Evolutionary conservation across 140 eudicot genomes (phyloP).

Genomic region (Flaveria floridana): DNA sequence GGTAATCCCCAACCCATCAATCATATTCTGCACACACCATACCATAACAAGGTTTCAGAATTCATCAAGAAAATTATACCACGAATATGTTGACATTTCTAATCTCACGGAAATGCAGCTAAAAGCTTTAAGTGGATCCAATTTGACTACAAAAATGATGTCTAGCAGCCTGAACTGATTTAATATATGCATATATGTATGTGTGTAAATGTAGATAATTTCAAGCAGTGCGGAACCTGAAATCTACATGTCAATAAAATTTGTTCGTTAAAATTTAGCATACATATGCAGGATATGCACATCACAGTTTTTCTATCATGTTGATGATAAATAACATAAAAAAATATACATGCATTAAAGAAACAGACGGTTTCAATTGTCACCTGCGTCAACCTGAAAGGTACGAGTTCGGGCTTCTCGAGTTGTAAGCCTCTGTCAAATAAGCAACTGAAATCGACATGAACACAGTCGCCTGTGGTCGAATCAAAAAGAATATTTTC

Average conservation of each 20-base stretch:
- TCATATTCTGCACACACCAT: conserved; percentile 71
- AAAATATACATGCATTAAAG: not conserved
- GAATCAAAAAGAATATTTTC: conserved; percentile 98
- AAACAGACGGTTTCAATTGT: conserved; percentile 14
- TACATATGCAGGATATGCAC: conserved; percentile 9
- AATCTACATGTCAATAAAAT: conserved; percentile 2
- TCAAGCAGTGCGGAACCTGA: conserved; percentile 1
- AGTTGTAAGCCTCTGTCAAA: conserved; percentile 92
- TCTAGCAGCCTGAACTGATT: not conserved
- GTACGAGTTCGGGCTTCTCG: conserved; percentile 98
- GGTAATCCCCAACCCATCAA: conserved; percentile 97
- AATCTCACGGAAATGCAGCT: conserved; percentile 1
- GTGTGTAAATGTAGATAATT: not conserved
- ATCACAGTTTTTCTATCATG: conserved; percentile 7
- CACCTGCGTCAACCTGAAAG: conserved; percentile 97
- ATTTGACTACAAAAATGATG: not conserved
- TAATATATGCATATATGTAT: too few species aligned
- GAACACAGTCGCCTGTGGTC: conserved; percentile 95
- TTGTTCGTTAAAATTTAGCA: not conserved
- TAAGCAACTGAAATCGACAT: conserved; percentile 98
- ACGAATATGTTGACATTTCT: not conserved
- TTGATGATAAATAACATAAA: not conserved
- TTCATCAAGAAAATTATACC: conserved; percentile 3
- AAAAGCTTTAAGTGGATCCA: not conserved
- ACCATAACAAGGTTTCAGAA: conserved; percentile 26